Percentiles rank a stretch among this genome's conserved stretches.
phyloP scores from a whole-genome alignment of 176 grass and related monocot genomes.

The Secale cereale region DNA sequence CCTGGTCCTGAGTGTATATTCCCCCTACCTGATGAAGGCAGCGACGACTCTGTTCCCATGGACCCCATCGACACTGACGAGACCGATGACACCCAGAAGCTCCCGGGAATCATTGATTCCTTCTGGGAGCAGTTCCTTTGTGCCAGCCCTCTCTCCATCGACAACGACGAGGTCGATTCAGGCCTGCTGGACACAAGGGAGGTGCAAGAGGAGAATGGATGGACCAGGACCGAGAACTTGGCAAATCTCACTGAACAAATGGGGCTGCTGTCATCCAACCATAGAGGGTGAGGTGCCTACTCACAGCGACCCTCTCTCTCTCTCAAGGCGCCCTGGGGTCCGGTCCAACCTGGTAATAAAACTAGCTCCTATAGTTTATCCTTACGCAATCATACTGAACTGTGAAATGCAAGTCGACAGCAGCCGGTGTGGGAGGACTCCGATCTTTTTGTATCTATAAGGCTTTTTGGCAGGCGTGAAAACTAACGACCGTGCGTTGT shows the following conservation, averaged over 20 bases:
- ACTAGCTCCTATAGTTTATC: background rate
- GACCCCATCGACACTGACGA: constrained; percentile 79
- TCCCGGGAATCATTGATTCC: constrained; percentile 79
- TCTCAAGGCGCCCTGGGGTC: constrained; percentile 5
- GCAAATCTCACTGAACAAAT: constrained; percentile 86
- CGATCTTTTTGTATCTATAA: constrained; percentile 5
- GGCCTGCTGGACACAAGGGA: constrained; percentile 38
- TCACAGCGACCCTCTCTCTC: background rate
- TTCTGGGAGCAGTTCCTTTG: constrained; percentile 97
- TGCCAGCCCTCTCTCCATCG: constrained; percentile 48
- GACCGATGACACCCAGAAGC: constrained; percentile 55
- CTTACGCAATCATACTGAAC: constrained; percentile 17
- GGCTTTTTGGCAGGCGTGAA: background rate
- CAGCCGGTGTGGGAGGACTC: constrained; percentile 17
- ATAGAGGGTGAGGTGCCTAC: constrained; percentile 28
- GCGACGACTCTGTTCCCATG: constrained; percentile 52
- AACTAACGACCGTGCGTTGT: background rate
- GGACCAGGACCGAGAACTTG: constrained; percentile 51
- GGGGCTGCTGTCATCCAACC: constrained; percentile 80
- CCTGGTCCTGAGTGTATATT: constrained; percentile 60
- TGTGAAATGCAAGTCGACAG: background rate
- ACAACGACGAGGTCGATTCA: constrained; percentile 74
- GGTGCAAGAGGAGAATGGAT: constrained; percentile 42
- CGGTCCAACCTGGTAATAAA: constrained; percentile 40
- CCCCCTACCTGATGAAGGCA: constrained; percentile 41